Evolutionary conservation across 1,284 basidiomycete genomes (phyloP), one percentile per base, ranked within the genome.

Genomic region (Lentinula novae-zelandiae): DNA sequence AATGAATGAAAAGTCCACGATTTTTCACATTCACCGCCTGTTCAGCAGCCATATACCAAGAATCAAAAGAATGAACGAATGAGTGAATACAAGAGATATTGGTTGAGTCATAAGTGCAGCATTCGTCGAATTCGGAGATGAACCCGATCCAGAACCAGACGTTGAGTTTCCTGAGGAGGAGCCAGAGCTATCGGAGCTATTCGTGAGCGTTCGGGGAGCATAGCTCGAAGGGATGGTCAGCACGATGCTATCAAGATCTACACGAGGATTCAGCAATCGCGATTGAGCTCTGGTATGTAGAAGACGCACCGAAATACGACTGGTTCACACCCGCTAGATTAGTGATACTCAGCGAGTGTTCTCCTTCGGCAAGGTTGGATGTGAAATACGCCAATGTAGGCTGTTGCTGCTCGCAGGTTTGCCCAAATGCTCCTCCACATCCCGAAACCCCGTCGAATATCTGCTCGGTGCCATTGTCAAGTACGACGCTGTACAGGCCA

Each of bases 241-340:
- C 6, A 78, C 73, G 36, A 79, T 73, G 60, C 73, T 75, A 58
- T 79, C 77, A 42, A 79, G 64, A 67, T 79, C 77, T 78, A 60
- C 42, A 36, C 15, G 38, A 42, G 36, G 33, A 34, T 2, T 13
- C 2, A 49, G 8, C 40, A 31, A 34, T 22, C 5, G 31, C 7
- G 5, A n/a, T 20, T 34, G 31, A 38, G 54, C 17, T 46, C 46
- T 22, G 20, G 40, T 33, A 17, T 6, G 52, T 5, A n/a, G 36
- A 33, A 44, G n/a, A 64, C 73, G 2, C 53, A 77, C 77, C 77
- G 53, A 79, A 78, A 65, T 73, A 79, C n/a, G 77, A 77, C 9
- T 69, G 61, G 53, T 76, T 73, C 9, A 73, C 70, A 1, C 75
- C 73, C n/a, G 74, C 73, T 33, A 74, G 64, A 57, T 78, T 79